Base-by-base conservation (phyloP, 306 rosid species). In the Cucumis cinereus region DNA sequence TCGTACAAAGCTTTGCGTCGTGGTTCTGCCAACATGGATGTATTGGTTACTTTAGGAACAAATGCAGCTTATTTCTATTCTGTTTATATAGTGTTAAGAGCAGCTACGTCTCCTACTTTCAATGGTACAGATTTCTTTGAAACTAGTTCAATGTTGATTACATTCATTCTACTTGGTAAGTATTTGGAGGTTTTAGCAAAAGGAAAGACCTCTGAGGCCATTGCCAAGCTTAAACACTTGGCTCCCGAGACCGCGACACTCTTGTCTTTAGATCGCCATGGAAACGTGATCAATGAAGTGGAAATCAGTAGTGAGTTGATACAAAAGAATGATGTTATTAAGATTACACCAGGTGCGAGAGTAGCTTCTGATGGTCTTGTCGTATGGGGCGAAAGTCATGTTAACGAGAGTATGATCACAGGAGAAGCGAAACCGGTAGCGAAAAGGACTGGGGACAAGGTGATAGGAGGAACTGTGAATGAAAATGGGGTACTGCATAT, bases 321-420 rank as follows among this genome's bases (percentile, higher is more conserved):
- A 75, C 94, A 92, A 47, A 87, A 86, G 86, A 82, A 87, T 26
- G 98, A 90, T 79, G 90, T 89, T 67, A 83, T 90, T 19, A 90
- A 90, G 77, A 73, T 86, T 40, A 64, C 88, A 12, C 96, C 98
- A 0, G 96, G 98, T 7, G 83, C 91, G 0, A 92, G 87, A 81
- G 94, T 92, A 47, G 94, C 91, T 20, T 86, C 90, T 0, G 98
- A 92, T 86, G 98, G 98, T 24, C 19, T 75, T 45, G 91, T 90
- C 19, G 35, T 81, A 0, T 86, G 92, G 94, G 98, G 98, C 5
- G 84, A 85, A 19, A 92, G 98, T 75, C 89, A 89, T 26, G 83
- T 92, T 24, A 92, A 92, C 75, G 94, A 92, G 86, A 92, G 96
- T 81, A 89, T 92, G 96, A 90, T 92, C 76, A 92, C 98, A 4